Evolutionary conservation across 768 basidiomycete species (phyloP).

Genomic region (Scleroderma citrinum): DNA sequence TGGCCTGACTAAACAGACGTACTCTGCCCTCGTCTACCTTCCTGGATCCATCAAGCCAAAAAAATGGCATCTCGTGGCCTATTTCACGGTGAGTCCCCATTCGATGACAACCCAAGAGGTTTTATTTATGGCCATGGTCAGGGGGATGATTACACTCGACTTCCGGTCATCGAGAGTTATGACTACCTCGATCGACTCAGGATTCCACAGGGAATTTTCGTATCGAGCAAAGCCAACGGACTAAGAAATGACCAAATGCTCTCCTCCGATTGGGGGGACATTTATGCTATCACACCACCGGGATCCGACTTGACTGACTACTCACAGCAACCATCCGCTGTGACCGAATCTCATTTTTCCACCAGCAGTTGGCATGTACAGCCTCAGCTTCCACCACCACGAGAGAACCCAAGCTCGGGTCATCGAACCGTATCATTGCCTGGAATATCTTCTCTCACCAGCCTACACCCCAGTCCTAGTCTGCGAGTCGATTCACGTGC

Average conservation of each 20-base stretch:
- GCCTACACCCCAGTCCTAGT: slow-evolving; percentile 3
- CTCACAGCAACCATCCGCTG: not conserved
- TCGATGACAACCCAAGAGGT: not conserved
- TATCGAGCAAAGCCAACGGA: slow-evolving; percentile 55
- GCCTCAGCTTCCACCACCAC: slow-evolving; percentile 1
- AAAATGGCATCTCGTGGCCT: slow-evolving; percentile 83
- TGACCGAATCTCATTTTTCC: slow-evolving; percentile 7
- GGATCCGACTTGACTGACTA: slow-evolving; percentile 5
- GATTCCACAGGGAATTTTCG: slow-evolving; percentile 67
- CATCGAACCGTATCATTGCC: slow-evolving; percentile 15
- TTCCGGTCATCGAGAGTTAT: slow-evolving; percentile 72
- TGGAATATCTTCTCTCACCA: slow-evolving; percentile 15
- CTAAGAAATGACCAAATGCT: slow-evolving; percentile 21
- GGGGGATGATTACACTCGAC: slow-evolving; percentile 62
- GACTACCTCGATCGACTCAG: slow-evolving; percentile 63
- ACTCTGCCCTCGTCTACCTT: slow-evolving; percentile 68
- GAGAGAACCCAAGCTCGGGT: slow-evolving; percentile 2
- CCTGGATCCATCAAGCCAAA: slow-evolving; percentile 51
- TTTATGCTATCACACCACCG: slow-evolving; percentile 6
- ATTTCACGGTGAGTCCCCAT: slow-evolving; percentile 56
- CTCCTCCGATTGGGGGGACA: slow-evolving; percentile 12
- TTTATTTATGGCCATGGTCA: slow-evolving; percentile 21
- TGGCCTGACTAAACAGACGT: slow-evolving; percentile 83
- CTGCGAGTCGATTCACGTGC: slow-evolving; percentile 1
- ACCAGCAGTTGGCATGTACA: slow-evolving; percentile 11